These are phyloP conservation scores for Phytophthora macrochlamydospora DNA, from an alignment of 352 stramenopile genomes.

Conservation along the genomic window DNA sequence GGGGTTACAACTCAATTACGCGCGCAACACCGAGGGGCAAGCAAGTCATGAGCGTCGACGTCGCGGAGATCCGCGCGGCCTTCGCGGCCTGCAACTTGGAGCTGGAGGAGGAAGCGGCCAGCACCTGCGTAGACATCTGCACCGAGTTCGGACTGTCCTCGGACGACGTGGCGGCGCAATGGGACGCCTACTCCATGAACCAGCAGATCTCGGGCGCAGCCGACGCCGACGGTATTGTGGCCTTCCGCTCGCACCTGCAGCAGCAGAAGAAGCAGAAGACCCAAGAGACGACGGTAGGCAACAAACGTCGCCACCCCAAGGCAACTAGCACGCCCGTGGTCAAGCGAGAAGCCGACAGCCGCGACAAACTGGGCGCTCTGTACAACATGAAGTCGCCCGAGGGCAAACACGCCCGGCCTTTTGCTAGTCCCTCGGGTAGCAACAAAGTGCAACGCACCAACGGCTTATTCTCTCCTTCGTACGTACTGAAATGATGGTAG, in stretches of 20 bases:
- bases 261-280: slow-evolving; percentile 45
- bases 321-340: slow-evolving; percentile 58
- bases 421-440: slow-evolving; percentile 52
- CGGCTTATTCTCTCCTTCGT: slow-evolving; percentile 77
- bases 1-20: slow-evolving; percentile 13
- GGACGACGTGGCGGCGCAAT: slow-evolving; percentile 79
- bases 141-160: slow-evolving; percentile 78
- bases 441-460: slow-evolving; percentile 75
- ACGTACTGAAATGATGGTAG: slow-evolving; percentile 12
- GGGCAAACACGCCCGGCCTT: slow-evolving; percentile 67
- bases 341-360: slow-evolving; percentile 65
- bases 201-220: slow-evolving; percentile 67
- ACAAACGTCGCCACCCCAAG: slow-evolving; percentile 64
- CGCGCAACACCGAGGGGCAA: slow-evolving; percentile 5
- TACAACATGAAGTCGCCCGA: slow-evolving; percentile 81
- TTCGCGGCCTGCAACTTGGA: slow-evolving; percentile 81
- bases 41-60: slow-evolving; percentile 58
- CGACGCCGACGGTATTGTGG: slow-evolving; percentile 59
- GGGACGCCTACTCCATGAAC: slow-evolving; percentile 90
- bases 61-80: slow-evolving; percentile 61
- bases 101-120: slow-evolving; percentile 68
- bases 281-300: slow-evolving; percentile 29
- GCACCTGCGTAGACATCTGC: slow-evolving; percentile 72
- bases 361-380: slow-evolving; percentile 65
- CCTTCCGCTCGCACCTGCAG: slow-evolving; percentile 73